Base-by-base conservation (phyloP, 768 basidiomycete genomes). In the Boletus speciosus region DNA sequence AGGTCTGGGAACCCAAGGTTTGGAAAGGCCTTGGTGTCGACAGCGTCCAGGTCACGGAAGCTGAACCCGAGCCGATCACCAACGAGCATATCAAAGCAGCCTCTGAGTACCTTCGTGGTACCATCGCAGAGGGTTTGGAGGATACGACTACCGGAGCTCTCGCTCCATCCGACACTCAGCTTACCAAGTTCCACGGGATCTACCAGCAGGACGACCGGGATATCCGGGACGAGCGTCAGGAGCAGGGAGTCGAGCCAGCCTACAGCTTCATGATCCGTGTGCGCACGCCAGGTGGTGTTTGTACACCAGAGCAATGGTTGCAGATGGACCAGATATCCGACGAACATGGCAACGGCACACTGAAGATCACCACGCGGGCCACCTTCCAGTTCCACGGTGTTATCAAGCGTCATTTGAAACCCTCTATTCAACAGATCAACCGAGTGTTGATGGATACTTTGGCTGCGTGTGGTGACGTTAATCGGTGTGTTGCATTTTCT, bases 361-460 rank as follows among this genome's bases (percentile, higher is more conserved):
- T 98, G 76, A 99, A 99, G 78, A 86, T 99, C 60, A 99, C 97
- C 44, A 99, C 97, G 34, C 81, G 97, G 57, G 85, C 93, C 70
- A 99, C 97, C 10, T 99, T 98, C 87, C 97, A 99, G 74, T 98
- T 97, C 81, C 97, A 99, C 71, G 97, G 97, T 52, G 91, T 99
- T 62, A 93, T 99, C 77, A 99, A 99, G 78, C 81, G 81, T 58
- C 93, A 99, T 69, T 73, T 99, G 70, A 98, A 98, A 74, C 86
- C 90, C 31, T 90, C 94, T 16, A 98, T 99, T 59, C 95, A 97
- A 74, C 92, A 85, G 51, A 98, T 98, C 71, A 99, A 99, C 74
- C 80, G 85, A 47, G 85, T 80, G 23, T 66, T 98, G 61, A 77
- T 99, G 54, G 97, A 99, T 71, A 98, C 97, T 4, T 83, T 99